Evolutionary conservation across 495 filamentous ascomycete genomes (phyloP), one percentile per base, ranked within the genome.

Genomic region (Penicillium chermesinum): DNA sequence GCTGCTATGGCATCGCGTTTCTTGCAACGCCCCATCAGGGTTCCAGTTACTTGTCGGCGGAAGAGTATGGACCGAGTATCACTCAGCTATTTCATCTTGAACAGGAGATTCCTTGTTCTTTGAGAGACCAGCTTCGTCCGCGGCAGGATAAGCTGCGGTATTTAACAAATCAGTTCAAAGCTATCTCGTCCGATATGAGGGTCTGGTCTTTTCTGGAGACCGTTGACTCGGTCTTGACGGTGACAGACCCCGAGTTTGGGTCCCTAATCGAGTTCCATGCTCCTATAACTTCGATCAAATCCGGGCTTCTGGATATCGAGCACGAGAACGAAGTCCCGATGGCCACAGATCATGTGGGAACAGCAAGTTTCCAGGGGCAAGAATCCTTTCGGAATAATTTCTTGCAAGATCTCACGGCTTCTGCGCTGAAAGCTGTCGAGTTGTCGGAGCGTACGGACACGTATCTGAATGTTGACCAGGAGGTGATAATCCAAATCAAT

Each of bases 141-240:
- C 72, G 71, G n/a, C 73, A 77, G 43, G 53, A 63, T 9, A 48
- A 62, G 1, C 58, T 85, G 12, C 56, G 75, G 46, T 57, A 61
- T 21, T 63, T 84, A 30, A 76, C 81, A 12, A 73, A 77, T 9
- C 63, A 73, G 18, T 87, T 86, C 55, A 74, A 75, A 47, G 67
- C 75, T 6, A 72, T 83, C 13, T 76, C 79, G 2, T 75, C 77
- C 32, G 82, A 85, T 42, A 69, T 85, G 37, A 80, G 78, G 39
- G 65, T 87, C n/a, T 85, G 81, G 77, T 79, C 80, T 3, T 82
- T 85, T 21, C 77, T 82, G 27, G 83, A 86, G 56, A 85, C 79
- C 0, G 58, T 75, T 2, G 83, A 87, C 52, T 83, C 82, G 0
- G 66, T 70, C 7, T 63, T 86, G 32, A 73, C 73, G 3, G 70